These are phyloP conservation scores for Thymus mandschuricus DNA, from an alignment of 257 asterid species.

Conservation along the genomic window DNA sequence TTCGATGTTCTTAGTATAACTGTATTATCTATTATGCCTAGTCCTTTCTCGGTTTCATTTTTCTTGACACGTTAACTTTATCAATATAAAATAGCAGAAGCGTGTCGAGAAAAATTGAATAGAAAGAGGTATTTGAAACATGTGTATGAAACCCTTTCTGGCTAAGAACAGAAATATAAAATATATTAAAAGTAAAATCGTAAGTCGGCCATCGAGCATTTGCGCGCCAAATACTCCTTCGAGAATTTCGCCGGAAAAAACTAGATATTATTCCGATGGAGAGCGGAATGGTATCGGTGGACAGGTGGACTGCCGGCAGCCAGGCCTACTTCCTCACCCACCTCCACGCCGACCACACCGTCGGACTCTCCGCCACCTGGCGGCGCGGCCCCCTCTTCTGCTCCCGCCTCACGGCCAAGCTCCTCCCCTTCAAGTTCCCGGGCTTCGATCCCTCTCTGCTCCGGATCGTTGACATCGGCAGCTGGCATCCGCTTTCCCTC, in stretches of 20 bases:
- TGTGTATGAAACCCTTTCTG: too few species aligned
- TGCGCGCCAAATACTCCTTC: neutral
- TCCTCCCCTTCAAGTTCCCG: conserved; percentile 71
- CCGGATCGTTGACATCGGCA: conserved; percentile 61
- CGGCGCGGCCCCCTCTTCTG: conserved; percentile 73
- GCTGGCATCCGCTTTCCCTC: conserved; percentile 64
- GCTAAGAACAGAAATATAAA: too few species aligned
- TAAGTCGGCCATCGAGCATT: too few species aligned
- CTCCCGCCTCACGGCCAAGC: conserved; percentile 72
- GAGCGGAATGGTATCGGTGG: conserved; percentile 80
- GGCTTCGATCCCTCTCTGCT: conserved; percentile 73
- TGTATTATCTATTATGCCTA: too few species aligned
- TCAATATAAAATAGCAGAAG: too few species aligned
- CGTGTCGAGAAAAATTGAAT: too few species aligned
- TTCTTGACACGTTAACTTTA: too few species aligned
- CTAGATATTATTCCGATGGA: conserved; percentile 47
- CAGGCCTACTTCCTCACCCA: conserved; percentile 89
- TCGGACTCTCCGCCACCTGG: conserved; percentile 73
- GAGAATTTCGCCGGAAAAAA: neutral
- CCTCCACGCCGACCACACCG: conserved; percentile 88
- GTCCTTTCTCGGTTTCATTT: too few species aligned
- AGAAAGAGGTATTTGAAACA: too few species aligned
- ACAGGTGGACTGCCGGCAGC: conserved; percentile 77
- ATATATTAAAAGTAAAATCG: too few species aligned
- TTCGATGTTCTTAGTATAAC: too few species aligned